Conservation (phyloP, 2,329 filamentous ascomycete species). For the Penicillium carneum region DNA sequence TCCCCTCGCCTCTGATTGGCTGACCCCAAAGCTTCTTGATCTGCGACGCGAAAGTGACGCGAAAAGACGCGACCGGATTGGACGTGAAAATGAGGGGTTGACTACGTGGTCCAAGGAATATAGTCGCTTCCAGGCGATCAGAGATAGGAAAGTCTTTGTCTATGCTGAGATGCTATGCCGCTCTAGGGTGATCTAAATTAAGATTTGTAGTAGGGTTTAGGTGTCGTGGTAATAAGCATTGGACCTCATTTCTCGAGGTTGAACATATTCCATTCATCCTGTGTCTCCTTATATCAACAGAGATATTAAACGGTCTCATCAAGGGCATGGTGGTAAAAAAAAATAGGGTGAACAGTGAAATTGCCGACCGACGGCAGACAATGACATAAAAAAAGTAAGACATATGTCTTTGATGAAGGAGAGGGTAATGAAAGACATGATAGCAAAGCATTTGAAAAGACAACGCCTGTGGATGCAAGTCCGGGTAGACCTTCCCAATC, state of each 20-base stretch:
- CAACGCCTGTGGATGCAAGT: constrained; percentile 36
- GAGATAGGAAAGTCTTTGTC: background rate
- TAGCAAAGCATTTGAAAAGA: constrained; percentile 20
- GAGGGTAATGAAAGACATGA: constrained; percentile 17
- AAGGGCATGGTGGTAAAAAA: background rate
- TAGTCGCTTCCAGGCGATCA: background rate
- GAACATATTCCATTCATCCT: constrained; percentile 2
- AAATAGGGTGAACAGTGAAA: background rate
- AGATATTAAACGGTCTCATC: background rate
- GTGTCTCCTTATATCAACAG: background rate
- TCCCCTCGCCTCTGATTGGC: constrained; percentile 4
- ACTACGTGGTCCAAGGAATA: constrained; percentile 1
- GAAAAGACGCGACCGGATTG: constrained; percentile 19
- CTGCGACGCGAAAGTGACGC: constrained; percentile 26
- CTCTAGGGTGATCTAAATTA: background rate
- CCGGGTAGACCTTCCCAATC: background rate
- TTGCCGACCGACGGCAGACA: background rate
- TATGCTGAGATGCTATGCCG: background rate
- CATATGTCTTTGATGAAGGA: constrained; percentile 15
- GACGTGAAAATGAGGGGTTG: constrained; percentile 11
- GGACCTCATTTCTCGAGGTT: background rate
- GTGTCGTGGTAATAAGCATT: background rate
- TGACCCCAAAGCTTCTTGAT: background rate
- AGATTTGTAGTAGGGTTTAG: background rate
- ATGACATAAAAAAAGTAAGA: constrained; percentile 19